These are phyloP conservation scores for Colletotrichum euphorbiae DNA, from an alignment of 2,329 filamentous ascomycete species.

Conservation along the genomic window DNA sequence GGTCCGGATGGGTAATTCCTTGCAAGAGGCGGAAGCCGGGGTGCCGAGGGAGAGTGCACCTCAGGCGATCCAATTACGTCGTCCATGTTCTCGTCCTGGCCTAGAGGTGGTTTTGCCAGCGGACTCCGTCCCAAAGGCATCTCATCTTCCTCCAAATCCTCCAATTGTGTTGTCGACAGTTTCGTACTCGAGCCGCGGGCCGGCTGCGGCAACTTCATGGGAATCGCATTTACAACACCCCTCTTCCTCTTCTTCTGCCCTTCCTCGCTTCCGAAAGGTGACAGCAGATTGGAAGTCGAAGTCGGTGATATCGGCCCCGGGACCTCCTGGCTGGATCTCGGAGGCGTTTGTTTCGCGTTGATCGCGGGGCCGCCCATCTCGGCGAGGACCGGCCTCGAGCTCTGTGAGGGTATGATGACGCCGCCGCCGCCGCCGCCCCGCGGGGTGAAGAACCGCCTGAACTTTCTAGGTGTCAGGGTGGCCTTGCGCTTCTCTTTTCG, in stretches of 20 bases:
- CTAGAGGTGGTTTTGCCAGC: slow-evolving; percentile 11
- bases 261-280: slow-evolving; percentile 31
- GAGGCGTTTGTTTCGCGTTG: slow-evolving; percentile 45
- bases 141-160: slow-evolving; percentile 29
- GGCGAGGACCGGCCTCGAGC: slow-evolving; percentile 53
- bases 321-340: slow-evolving; percentile 17
- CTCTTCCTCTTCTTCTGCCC: slow-evolving; percentile 40
- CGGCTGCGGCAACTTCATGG: slow-evolving; percentile 34
- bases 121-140: slow-evolving; percentile 23
- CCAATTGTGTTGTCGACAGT: slow-evolving; percentile 14
- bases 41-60: slow-evolving; percentile 19
- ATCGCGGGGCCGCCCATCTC: slow-evolving; percentile 55
- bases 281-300: slow-evolving; percentile 17
- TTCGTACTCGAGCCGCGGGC: slow-evolving; percentile 22
- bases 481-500: slow-evolving; percentile 62
- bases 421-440: slow-evolving; percentile 45
- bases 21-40: not conserved
- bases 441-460: slow-evolving; percentile 65
- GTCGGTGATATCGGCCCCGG: slow-evolving; percentile 28
- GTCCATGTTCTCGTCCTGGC: slow-evolving; percentile 15
- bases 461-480: slow-evolving; percentile 66
- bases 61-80: slow-evolving; percentile 27
- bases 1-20: slow-evolving; percentile 13
- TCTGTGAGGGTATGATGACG: slow-evolving; percentile 47
- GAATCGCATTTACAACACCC: slow-evolving; percentile 30